Base-by-base conservation (phyloP, 2,329 filamentous ascomycete species). In the Hawksworthiomyces lignivorus region DNA sequence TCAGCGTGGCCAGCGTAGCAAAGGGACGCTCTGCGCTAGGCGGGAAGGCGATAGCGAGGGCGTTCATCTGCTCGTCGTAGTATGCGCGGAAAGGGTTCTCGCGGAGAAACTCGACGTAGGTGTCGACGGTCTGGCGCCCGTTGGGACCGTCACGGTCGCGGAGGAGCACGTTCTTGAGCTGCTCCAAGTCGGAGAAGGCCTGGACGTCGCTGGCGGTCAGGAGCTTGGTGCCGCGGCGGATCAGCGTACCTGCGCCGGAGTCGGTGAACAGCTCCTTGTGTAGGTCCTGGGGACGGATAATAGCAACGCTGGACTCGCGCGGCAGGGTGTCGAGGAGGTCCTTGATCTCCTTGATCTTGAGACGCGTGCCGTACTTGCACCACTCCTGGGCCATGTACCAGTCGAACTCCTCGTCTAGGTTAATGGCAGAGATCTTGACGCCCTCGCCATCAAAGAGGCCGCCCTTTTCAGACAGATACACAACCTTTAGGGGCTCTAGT, bases 291-390 rank as follows among this genome's bases (percentile, higher is more conserved):
- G 92, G 90, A 65, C 97, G 89, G 54, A 97, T 98, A 56, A 98
- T 97, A 48, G 92, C 92, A 37, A 98, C 90, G 54, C 87, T 94
- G 15, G 90, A 96, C 43, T 86, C 90, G 54, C 87, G 82, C 39
- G 92, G 92, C 15, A 98, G 77, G 37, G 85, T 82, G 53, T 87
- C 86, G 39, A 98, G 70, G 21, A 98, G 75, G 45, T 94, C 88
- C 72, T 95, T 94, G 67, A 94, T 94, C 68, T 98, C 88, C 67
- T 85, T 87, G 63, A 98, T 97, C 80, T 98, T 98, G 50, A 97
- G 74, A 49, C 89, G 79, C 28, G 90, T 97, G 49, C 92, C 92
- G 60, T 92, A 94, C 58, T 87, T 82, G 63, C 94, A 92, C 92
- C 90, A 98, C 54, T 85, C 80, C 66, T 96, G 87, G 44, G 80